A percentile compares a stretch with the other conserved stretches of the same genome.
phyloP scores from a whole-genome alignment of 805 yeast species.

The Pichia gijzeniarum region DNA sequence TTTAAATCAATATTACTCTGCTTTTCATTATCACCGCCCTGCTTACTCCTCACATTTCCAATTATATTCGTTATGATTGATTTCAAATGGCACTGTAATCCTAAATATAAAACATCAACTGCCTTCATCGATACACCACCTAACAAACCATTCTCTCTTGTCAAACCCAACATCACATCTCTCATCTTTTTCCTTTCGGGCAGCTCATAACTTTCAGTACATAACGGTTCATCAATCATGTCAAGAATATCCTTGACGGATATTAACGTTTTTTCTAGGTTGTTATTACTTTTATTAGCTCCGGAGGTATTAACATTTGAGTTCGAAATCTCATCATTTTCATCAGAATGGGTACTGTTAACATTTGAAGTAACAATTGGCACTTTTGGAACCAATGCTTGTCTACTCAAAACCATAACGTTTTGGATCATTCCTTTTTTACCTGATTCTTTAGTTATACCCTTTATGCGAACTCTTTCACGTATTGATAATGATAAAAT shows the following conservation, averaged over 20 bases:
- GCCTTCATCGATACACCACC: conserved; percentile 75
- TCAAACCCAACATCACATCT: conserved; percentile 68
- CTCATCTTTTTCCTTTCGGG: conserved; percentile 73
- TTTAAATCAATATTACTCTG: neutral
- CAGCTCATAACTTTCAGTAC: conserved; percentile 69
- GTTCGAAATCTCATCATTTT: neutral
- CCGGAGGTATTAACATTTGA: neutral
- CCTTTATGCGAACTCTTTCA: conserved; percentile 80
- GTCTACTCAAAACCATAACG: conserved; percentile 60
- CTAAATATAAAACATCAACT: conserved; percentile 71
- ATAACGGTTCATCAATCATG: conserved; percentile 75
- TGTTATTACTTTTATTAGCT: conserved; percentile 2
- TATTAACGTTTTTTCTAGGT: conserved; percentile 46
- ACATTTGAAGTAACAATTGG: conserved; percentile 51
- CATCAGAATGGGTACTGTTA: conserved; percentile 14
- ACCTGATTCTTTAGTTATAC: conserved; percentile 76
- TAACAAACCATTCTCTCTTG: conserved; percentile 83
- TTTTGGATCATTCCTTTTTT: conserved; percentile 70
- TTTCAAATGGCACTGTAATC: conserved; percentile 75
- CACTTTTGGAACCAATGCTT: conserved; percentile 72
- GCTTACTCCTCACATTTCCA: conserved; percentile 53
- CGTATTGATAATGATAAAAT: conserved; percentile 78
- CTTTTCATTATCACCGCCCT: conserved; percentile 33
- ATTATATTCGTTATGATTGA: conserved; percentile 67
- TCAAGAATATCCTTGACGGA: conserved; percentile 93